Base-by-base conservation (phyloP, 805 yeast genomes). In the Monosporozyma yasuniensis region DNA sequence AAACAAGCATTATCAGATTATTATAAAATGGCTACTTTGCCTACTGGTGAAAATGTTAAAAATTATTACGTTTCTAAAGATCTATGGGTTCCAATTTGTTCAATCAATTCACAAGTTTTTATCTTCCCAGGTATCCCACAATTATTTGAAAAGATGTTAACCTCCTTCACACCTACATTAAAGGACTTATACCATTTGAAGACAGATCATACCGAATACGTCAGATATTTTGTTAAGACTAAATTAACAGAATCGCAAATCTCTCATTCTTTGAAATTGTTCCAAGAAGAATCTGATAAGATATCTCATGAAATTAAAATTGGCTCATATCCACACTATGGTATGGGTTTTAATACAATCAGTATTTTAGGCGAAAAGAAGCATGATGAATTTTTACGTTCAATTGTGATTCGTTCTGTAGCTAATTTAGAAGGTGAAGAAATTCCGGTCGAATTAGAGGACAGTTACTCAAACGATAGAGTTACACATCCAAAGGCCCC, bases 91-190 rank as follows among this genome's bases (percentile, higher is more conserved):
- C 96, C 96, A 0, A 74, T 87, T 4, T 89, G 87, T 2, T 78
- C 79, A 0, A 69, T 88, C n/a, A 72, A 81, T 45, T 60, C 76
- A 34, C 78, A 80, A 56, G 80, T 87, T 1, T 83, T 78, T 59
- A 77, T 89, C 12, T 72, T 88, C 43, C 96, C 96, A 0, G 96
- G 96, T 0, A 82, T 89, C 9, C 96, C 96, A 0, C 80, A 78
- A 54, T 68, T 88, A 28, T 89, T 86, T 65, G 76, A 74, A 50
- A 66, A 65, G 44, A 68, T 88, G 52, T 60, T 87, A 12, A 63
- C 65, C 8, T 75, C 73, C 1, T 64, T 73, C 61, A 65, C 71
- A 50, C 72, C 78, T 39, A 47, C 57, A 46, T 47, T 71, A 53
- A 52, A 66, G 51, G 57, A 61, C 4, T 61, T 73, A 11, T 68